Evolutionary conservation across 768 basidiomycete species (phyloP), one percentile per base, ranked within the genome.

Genomic region (Daedaleopsis sinensis): DNA sequence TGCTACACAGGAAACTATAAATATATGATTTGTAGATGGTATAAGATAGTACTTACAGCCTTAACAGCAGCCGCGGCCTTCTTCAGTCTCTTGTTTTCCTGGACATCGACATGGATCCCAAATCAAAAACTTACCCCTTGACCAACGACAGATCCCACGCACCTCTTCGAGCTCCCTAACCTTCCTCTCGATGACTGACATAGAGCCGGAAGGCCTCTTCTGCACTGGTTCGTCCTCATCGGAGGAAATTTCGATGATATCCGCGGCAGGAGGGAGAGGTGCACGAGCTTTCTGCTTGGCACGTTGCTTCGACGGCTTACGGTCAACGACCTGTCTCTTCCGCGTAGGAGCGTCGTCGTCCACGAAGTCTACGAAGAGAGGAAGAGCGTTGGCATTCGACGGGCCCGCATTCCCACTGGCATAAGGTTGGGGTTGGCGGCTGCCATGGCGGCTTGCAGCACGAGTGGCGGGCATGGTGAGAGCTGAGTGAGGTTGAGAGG

Each of bases 221-320:
- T 39, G 48, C 1, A 57, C 36, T n/a, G 58, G 35, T 5, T 39
- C 62, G 15, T 70, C 67, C 23, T 68, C 67, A 56, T 67, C 68
- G 23, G 70, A 71, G 7, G 70, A 71, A 16, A 71, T 68, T 39
- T 68, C 67, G 27, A 68, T 60, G 47, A 68, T 51, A 19, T 68
- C 67, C 3, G 54, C 42, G 16, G 67, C 37, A 7, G 58, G 51
- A 5, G 65, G 62, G 18, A 61, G 49, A 1, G 61, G 55, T 16
- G 56, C 57, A 1, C 62, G 52, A 7, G 51, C 55, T 39, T 62
- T 64, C 59, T 64, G 57, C 58, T 65, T 65, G 8, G 61, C 44
- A 36, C 59, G 55, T 37, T 59, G 58, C 24, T 43, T 44, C 1
- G 54, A 56, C 1, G 46, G 18, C 32, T 49, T 61, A 46, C 52